These are phyloP conservation scores for Russula ochroleuca DNA, from an alignment of 768 basidiomycete genomes.

Conservation along the genomic window DNA sequence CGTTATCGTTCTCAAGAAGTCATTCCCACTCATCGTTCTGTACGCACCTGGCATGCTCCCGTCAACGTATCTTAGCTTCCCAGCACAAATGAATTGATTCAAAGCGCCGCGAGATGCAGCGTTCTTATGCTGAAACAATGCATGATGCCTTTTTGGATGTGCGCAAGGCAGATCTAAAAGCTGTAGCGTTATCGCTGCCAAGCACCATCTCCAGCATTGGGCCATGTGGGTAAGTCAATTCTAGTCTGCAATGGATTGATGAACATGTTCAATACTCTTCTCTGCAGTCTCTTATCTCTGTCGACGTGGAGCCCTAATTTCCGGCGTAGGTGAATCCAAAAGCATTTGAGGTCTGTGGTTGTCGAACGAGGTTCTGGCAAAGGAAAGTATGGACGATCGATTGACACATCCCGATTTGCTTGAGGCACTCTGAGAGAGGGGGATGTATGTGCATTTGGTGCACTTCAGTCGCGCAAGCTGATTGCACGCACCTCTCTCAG, in stretches of 20 bases:
- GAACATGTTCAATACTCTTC: neutral
- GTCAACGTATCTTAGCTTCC: slow-evolving; percentile 75
- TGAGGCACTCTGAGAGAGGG: slow-evolving; percentile 70
- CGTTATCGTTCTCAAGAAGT: slow-evolving; percentile 73
- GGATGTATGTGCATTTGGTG: slow-evolving; percentile 52
- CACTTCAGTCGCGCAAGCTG: neutral
- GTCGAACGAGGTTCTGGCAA: slow-evolving; percentile 58
- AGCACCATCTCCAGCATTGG: slow-evolving; percentile 33
- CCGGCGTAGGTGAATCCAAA: slow-evolving; percentile 38
- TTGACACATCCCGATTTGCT: slow-evolving; percentile 54
- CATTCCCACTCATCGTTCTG: slow-evolving; percentile 77
- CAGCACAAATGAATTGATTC: slow-evolving; percentile 63
- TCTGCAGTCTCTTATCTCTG: slow-evolving; percentile 37
- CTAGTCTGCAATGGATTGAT: neutral
- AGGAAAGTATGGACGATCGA: slow-evolving; percentile 42
- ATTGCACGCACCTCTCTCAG: slow-evolving; percentile 28
- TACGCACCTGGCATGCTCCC: slow-evolving; percentile 83
- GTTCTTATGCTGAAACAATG: slow-evolving; percentile 26
- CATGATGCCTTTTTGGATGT: slow-evolving; percentile 29
- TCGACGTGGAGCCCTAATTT: slow-evolving; percentile 39
- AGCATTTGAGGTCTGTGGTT: slow-evolving; percentile 40
- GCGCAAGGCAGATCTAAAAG: slow-evolving; percentile 37
- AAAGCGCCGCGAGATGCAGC: slow-evolving; percentile 47
- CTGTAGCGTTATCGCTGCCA: slow-evolving; percentile 31
- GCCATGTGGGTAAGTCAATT: slow-evolving; percentile 53